Conservation (phyloP, 345 rosid species). For the Populus euphratica region DNA sequence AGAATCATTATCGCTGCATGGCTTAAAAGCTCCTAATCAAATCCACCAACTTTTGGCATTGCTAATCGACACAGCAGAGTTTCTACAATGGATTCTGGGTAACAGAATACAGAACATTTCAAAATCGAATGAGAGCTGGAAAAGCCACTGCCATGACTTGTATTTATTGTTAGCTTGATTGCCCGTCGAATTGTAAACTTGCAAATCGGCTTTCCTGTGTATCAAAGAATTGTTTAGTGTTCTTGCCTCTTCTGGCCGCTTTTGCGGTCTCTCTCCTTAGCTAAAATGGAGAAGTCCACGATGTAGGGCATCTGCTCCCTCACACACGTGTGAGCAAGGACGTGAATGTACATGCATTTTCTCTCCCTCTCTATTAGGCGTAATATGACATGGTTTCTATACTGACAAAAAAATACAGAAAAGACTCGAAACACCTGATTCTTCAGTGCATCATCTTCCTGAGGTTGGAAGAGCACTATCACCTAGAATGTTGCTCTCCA, state of each 20-base stretch:
- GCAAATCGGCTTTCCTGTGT: conserved; percentile 43
- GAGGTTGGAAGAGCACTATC: conserved; percentile 35
- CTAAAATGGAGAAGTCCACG: conserved; percentile 33
- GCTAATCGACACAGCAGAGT: too few relatives aligned
- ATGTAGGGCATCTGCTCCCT: conserved; percentile 18
- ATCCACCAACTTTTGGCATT: too few relatives aligned
- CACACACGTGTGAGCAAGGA: background rate
- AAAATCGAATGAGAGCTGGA: background rate
- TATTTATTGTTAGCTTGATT: conserved; percentile 30
- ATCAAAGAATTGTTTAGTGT: conserved; percentile 37
- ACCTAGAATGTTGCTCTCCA: conserved; percentile 73
- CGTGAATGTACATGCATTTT: conserved; percentile 2
- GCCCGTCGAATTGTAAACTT: conserved; percentile 32
- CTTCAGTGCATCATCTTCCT: conserved; percentile 24
- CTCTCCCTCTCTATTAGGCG: background rate
- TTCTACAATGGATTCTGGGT: background rate
- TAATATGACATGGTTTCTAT: conserved; percentile 20
- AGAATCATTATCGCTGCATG: too few relatives aligned
- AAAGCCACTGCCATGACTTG: conserved; percentile 9
- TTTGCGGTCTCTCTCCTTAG: conserved; percentile 21
- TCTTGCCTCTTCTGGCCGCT: conserved; percentile 4
- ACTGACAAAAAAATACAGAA: conserved; percentile 18
- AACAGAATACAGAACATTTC: background rate
- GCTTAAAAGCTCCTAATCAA: too few relatives aligned
- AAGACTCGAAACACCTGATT: conserved; percentile 17